These are phyloP conservation scores for Vigna unguiculata DNA, from an alignment of 306 rosid genomes.

Conservation along the genomic window DNA sequence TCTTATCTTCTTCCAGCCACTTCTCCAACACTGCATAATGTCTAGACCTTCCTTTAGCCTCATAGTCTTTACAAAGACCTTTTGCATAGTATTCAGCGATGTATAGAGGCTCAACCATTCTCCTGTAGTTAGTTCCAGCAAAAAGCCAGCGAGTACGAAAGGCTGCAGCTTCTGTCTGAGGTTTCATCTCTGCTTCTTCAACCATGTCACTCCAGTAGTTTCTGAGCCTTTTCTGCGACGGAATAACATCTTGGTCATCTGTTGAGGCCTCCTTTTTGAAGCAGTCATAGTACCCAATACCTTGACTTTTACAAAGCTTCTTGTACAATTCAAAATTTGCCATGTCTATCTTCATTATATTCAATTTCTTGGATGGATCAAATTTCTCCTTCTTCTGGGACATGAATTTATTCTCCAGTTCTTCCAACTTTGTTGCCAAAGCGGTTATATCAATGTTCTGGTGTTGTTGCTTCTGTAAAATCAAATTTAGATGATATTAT, in stretches of 20 bases:
- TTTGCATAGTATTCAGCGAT: constrained; percentile 53
- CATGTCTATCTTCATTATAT: constrained; percentile 52
- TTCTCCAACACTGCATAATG: constrained; percentile 56
- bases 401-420: constrained; percentile 6
- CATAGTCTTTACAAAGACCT: constrained; percentile 9
- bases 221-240: no score
- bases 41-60: constrained; percentile 32
- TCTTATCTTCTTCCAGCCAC: constrained; percentile 40
- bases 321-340: constrained; percentile 76
- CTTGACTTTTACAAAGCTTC: constrained; percentile 16
- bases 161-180: constrained; percentile 49
- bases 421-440: not conserved
- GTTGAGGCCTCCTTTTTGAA: constrained; percentile 30
- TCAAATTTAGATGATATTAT: not conserved
- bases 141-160: constrained; percentile 53
- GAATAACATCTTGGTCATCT: constrained; percentile 30
- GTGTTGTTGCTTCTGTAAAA: constrained; percentile 33
- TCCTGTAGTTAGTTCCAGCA: constrained; percentile 60
- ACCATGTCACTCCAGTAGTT: constrained; percentile 33
- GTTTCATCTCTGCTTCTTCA: constrained; percentile 54
- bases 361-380: constrained; percentile 48
- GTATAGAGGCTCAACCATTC: constrained; percentile 76
- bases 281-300: constrained; percentile 66
- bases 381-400: not conserved
- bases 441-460: not conserved